Conservation (phyloP, 31 red algal species). For the Odonthalia washingtoniensis region DNA sequence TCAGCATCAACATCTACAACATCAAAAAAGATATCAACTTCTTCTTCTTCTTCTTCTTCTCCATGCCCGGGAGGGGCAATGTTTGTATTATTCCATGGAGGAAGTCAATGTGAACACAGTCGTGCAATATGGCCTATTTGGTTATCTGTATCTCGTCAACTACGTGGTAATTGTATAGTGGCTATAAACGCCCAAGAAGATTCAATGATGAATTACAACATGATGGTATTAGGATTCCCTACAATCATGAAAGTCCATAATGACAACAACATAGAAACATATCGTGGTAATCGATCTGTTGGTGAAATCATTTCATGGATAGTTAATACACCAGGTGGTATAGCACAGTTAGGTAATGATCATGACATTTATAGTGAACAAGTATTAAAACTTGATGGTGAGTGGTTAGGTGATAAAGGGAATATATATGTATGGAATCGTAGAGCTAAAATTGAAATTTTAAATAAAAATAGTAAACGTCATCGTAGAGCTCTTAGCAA, state of each 20-base stretch:
- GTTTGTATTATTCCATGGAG: conserved; percentile 51
- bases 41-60: conserved; percentile 11
- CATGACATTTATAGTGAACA: no score
- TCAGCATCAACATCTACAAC: no score
- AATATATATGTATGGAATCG: no score
- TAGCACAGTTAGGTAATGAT: conserved; percentile 24
- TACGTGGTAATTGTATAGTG: conserved; percentile 43
- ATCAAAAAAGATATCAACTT: neutral
- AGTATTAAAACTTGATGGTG: neutral
- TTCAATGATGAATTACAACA: conserved; percentile 66
- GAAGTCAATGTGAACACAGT: conserved; percentile 30
- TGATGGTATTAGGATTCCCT: conserved; percentile 65
- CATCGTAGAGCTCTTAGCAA: no score
- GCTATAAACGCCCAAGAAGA: conserved; percentile 37
- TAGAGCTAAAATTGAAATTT: no score
- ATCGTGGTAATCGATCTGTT: conserved; percentile 40
- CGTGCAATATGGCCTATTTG: conserved; percentile 40
- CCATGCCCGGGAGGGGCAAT: neutral
- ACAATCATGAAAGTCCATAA: conserved; percentile 46
- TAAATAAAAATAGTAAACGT: no score
- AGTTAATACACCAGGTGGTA: conserved; percentile 26
- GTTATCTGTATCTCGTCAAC: conserved; percentile 26
- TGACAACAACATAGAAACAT: conserved; percentile 24
- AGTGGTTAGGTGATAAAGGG: no score
- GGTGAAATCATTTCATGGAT: conserved; percentile 36